These are phyloP conservation scores for Jacaranda mimosifolia DNA, from an alignment of 257 asterid species.

Conservation along the genomic window DNA sequence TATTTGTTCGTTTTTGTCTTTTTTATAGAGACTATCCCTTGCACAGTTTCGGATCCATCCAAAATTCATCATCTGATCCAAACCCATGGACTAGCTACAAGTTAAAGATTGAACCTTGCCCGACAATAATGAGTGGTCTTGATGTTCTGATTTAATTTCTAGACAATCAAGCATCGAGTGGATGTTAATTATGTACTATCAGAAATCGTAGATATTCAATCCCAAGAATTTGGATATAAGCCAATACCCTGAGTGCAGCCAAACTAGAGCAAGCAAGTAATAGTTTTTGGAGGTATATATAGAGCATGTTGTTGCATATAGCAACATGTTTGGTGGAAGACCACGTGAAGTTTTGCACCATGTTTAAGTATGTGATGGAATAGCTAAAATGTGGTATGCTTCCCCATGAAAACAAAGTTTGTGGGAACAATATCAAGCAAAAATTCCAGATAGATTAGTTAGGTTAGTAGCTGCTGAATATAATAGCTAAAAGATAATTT, in stretches of 20 bases:
- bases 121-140: no score
- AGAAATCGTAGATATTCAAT: no score
- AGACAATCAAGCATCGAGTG: no score
- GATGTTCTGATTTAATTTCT: no score
- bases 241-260: background rate
- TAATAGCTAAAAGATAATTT: background rate
- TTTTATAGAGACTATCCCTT: no score
- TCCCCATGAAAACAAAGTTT: background rate
- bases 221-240: background rate
- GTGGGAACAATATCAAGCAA: background rate
- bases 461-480: background rate
- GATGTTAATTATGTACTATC: no score
- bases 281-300: background rate
- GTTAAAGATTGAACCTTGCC: no score
- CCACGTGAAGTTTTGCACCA: background rate
- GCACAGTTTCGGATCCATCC: no score
- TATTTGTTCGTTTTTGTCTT: no score
- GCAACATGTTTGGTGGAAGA: background rate
- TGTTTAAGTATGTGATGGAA: background rate
- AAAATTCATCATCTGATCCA: no score
- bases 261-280: background rate
- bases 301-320: no score
- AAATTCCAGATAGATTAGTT: background rate
- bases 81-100: no score
- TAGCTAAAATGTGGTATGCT: background rate